Evolutionary conservation across 2,329 filamentous ascomycete species (phyloP), one percentile per base, ranked within the genome.

Genomic region (Camillea tinctor): DNA sequence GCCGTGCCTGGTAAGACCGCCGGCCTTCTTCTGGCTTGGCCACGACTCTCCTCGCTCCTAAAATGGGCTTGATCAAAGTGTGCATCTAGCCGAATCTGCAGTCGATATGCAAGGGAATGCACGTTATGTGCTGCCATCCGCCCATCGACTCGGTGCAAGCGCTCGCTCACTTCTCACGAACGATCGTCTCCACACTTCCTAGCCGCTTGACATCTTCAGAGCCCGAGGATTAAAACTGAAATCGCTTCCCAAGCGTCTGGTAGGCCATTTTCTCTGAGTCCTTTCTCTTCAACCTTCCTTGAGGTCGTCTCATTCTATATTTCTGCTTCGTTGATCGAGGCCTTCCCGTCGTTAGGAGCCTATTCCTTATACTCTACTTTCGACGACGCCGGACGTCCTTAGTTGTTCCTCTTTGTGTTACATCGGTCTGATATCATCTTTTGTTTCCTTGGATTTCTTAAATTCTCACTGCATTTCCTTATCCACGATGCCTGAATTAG

Each of bases 401-500:
- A 58, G 65, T 64, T 66, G 55, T 64, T 69, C 57, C 55, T 65
- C 6, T 30, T 7, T 63, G 59, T 62, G 58, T 55, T 59, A 40
- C 44, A 53, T 58, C 54, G 21, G 62, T 54, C 21, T 52, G 21
- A 22, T 60, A 50, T 49, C 69, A 64, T 68, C 65, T 50, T 70
- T 72, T 73, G 58, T 66, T 63, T n/a, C n/a, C 66, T 57, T 62
- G 66, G 57, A 48, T 61, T 64, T 61, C 61, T 66, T 61, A 57
- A 56, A 61, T 64, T 65, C 61, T 60, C 61, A 65, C 63, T 65
- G 59, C 62, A 65, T 69, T 66, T 63, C 26, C 57, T 55, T 59
- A 64, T 66, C 54, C 63, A 80, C 71, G 63, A 85, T 85, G 83
- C 73, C 83, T 57, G 80, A 81, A 55, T 68, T 75, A 65, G 60